These are phyloP conservation scores for Brettanomyces sp. DNA, from an alignment of 805 yeast species.

Conservation along the genomic window DNA sequence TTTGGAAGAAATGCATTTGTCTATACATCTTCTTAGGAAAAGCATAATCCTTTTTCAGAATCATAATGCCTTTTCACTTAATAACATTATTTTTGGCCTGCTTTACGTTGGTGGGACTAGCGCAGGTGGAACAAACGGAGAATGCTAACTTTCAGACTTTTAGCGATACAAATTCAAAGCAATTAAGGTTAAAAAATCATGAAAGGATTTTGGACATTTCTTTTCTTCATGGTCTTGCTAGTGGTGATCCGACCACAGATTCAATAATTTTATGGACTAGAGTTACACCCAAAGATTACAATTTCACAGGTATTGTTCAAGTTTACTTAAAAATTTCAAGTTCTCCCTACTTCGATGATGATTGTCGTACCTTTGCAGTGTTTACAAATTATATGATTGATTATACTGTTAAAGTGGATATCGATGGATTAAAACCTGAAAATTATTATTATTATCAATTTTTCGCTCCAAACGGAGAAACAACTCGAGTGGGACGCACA, in stretches of 20 bases:
- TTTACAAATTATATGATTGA: slow-evolving; percentile 10
- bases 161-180: no score
- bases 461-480: slow-evolving; percentile 3
- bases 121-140: neutral
- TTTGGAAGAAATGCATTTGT: no score
- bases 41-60: no score
- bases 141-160: neutral
- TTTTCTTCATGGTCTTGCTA: slow-evolving; percentile 16
- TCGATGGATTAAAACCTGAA: slow-evolving; percentile 9
- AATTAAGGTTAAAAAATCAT: no score
- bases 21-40: no score
- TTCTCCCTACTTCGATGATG: slow-evolving; percentile 4
- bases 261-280: slow-evolving; percentile 19
- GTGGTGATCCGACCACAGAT: slow-evolving; percentile 15
- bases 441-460: slow-evolving; percentile 14
- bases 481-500: slow-evolving; percentile 11
- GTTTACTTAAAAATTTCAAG: slow-evolving; percentile 4
- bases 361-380: slow-evolving; percentile 1
- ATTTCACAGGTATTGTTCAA: neutral
- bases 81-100: neutral
- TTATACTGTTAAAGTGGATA: slow-evolving; percentile 16
- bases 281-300: slow-evolving; percentile 7
- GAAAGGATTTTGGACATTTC: neutral
- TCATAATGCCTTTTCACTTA: no score
- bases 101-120: neutral